Base-by-base conservation (phyloP, 1,284 basidiomycete genomes). In the Ceratorhiza oryzae-sativae region DNA sequence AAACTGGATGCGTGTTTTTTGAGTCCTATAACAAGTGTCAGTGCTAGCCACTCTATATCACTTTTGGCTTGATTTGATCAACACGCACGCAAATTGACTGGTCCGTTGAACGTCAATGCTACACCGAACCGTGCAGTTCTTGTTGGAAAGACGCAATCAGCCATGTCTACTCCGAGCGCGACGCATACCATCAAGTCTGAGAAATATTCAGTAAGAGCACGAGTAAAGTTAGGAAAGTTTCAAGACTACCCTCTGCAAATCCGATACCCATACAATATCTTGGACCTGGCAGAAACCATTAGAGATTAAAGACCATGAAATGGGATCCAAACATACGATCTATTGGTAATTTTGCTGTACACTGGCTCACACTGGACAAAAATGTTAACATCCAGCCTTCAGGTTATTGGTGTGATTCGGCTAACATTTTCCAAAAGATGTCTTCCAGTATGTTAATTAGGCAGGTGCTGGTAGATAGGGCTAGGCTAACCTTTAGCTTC, bases 201-300 rank as follows among this genome's bases (percentile, higher is more conserved):
- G n/a, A 48, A 56, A 48, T 30, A 30, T 13, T 5, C 18, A 20
- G 45, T n/a, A 72, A 8, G 71, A 55, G 48, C 10, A 25, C 12
- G 15, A 15, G 12, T 32, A 30, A n/a, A 15, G 27, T 51, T 9
- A 4, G 48, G n/a, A 27, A 27, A 1, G 20, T n/a, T 12, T 58
- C 3, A 34, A 25, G 58, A 32, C n/a, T 75, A 90, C 92, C 92
- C 86, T 95, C 93, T 20, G 92, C 91, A 79, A 93, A 95, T 1
- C 93, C 93, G 51, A 95, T 86, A 0, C 93, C 93, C 93, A 94
- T 94, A 4, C 89, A 88, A 82, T 94, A 95, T 74, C 92, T 85
- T 13, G 93, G 92, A 72, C 90, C 89, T 93, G 27, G 75, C 71
- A 39, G 1, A 15, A 3, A 72, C 32, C 70, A 62, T 63, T 61